Evolutionary conservation across 176 grass and related monocot species (phyloP).

Genomic region (Olyra latifolia): DNA sequence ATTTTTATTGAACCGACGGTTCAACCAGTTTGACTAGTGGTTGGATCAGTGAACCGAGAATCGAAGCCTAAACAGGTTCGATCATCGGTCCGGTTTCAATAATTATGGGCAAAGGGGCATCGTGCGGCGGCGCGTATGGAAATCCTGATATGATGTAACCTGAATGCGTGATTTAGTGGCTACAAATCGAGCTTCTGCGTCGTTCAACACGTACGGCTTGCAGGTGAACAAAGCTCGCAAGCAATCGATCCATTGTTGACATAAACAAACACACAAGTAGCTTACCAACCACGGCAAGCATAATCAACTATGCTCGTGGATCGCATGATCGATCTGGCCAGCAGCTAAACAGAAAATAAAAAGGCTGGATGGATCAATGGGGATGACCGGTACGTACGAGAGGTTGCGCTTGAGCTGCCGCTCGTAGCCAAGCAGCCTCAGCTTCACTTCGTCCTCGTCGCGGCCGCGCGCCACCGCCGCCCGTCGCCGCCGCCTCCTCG

Average conservation of each 20-base stretch:
- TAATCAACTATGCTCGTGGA: background rate
- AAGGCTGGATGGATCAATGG: background rate
- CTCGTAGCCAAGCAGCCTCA: constrained; percentile 70
- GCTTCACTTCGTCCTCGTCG: constrained; percentile 30
- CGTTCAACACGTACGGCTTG: too few species aligned
- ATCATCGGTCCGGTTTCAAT: too few species aligned
- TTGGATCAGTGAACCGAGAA: too few species aligned
- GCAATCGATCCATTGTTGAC: background rate
- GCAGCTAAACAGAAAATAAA: background rate
- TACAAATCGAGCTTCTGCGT: too few species aligned
- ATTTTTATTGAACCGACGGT: too few species aligned
- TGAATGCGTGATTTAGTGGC: too few species aligned
- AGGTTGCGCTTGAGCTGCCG: constrained; percentile 81
- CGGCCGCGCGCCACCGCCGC: background rate
- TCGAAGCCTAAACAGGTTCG: too few species aligned
- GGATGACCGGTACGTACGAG: constrained; percentile 38
- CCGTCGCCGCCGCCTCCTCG: background rate
- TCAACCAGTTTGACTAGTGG: too few species aligned
- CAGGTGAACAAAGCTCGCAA: background rate
- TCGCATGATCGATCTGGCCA: background rate
- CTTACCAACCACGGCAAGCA: background rate
- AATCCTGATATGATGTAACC: too few species aligned
- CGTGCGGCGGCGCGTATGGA: too few species aligned
- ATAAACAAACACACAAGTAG: background rate
- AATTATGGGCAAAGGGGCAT: too few species aligned